Base-by-base conservation (phyloP, 352 stramenopile genomes). In the Globisporangium uncinulatum region DNA sequence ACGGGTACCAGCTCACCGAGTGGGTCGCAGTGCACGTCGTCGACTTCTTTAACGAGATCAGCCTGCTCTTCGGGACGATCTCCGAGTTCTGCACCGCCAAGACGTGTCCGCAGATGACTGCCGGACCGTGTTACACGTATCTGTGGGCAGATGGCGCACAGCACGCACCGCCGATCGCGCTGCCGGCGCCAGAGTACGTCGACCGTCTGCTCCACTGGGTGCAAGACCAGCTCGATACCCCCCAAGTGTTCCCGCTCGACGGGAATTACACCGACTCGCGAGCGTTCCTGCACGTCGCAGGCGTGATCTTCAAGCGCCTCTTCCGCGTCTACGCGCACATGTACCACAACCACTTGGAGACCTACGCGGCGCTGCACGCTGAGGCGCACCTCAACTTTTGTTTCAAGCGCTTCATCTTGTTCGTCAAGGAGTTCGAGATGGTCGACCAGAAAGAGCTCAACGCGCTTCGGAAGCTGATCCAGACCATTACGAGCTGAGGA, bases 391-490 rank as follows among this genome's bases (percentile, higher is more conserved):
- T 99, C 47, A 98, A 98, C 71, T 97, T 97, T 15, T 98, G 91
- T 65, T 98, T 98, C 74, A 98, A 98, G 74, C 92, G 97, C 44
- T 99, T 98, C 61, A 86, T 98, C 62, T 95, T 97, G 49, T 99
- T 99, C 70, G 92, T 94, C 65, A 87, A 76, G 4, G 82, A 97
- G 56, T 98, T 98, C 69, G 70, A 94, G 8, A 71, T 98, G 34
- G 79, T 98, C 42, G 87, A 95, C 19, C 82, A 97, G 63, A 95
- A 96, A 64, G 94, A 98, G 70, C 85, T 98, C 54, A 89, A 97
- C 56, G 91, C 93, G 29, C 68, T 98, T 55, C 87, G 96, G 48
- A 96, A 98, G 50, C 75, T 98, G 62, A 95, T 98, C 49, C 87
- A 82, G 52, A 74, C 69, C 19, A 57, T 78, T 10, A 37, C 47